Base-by-base conservation (phyloP, 148 eudicot species). In the Cornus kousa region DNA sequence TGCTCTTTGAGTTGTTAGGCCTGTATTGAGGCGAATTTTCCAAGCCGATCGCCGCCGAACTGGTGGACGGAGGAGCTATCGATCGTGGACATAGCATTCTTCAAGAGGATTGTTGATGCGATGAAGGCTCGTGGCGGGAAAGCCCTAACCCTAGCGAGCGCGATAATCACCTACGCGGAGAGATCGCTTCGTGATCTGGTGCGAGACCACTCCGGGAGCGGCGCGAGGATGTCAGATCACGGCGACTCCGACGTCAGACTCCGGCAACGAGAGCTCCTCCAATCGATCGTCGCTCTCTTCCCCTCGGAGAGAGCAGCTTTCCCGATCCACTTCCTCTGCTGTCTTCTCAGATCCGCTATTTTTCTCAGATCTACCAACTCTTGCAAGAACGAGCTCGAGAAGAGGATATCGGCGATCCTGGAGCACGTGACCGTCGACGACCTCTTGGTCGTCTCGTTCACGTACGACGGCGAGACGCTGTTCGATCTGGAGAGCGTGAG, bases 1-100 rank as follows among this genome's bases (percentile, higher is more conserved):
- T 6, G 48, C 8, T 35, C 5, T 43, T 43, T 0, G 7, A 3
- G 4, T 43, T 6, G 6, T 43, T 53, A 94, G 99, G 97, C 92
- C 33, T 92, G 96, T 68, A 88, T 79, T 16, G 98, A 97, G 82
- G 97, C 92, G 4, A 91, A 85, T 76, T 92, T 91, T 73, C 98
- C 97, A 11, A 92, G 91, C 81, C 91, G 95, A 8, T 91, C 94
- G 23, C 99, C 99, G 12, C 95, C 97, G 60, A 97, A 94, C 50
- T 94, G 99, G 99, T 97, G 99, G 99, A 88, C 99, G 0, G 94
- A 97, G 43, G 97, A 94, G 79, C 79, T 94, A 31, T 70, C 97
- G 2, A 85, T 92, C 84, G 78, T 94, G n/a, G 87, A 86, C 85
- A 68, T 94, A 77, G 20, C 73, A 67, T 91, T 90, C 74, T 96